Evolutionary conservation across 352 stramenopile genomes (phyloP), one percentile per base, ranked within the genome.

Genomic region (Phytophthora tubulina): DNA sequence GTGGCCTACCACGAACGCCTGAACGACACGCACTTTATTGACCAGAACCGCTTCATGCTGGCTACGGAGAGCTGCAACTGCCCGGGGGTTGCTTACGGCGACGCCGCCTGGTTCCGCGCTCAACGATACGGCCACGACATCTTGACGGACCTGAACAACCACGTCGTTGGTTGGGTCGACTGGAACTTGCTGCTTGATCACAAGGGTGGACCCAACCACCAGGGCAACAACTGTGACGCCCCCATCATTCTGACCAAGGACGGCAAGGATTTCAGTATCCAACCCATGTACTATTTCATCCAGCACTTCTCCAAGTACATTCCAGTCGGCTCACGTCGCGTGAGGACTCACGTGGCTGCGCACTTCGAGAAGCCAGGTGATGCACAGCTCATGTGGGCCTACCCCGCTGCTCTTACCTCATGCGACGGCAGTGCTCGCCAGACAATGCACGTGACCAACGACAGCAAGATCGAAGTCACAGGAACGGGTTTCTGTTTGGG

Each of bases 161-260:
- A 78, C 72, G 87, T 92, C 17, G 78, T 82, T 1, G 90, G 91
- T 7, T 98, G 93, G 93, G 89, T 97, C 33, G 91, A 98, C 78
- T 98, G 93, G 93, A 98, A 98, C 75, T 63, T 98, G 51, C 53
- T 97, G 4, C 78, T 98, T 0, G 89, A 96, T 68, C 84, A 93
- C 78, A 89, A 44, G 7, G 94, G 94, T 21, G 94, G 94, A 2
- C 93, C 94, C 6, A 98, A 98, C 80, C 91, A 97, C 79, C 64
- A 91, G 63, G 77, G 77, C 44, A 95, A 95, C 76, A 78, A 82
- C 35, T 92, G 84, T 50, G 79, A 86, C 30, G 73, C 77, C 2
- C 77, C 77, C 5, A 88, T 97, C 42, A 88, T 97, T 55, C 46
- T 96, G 32, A 78, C 82, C 10, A 75, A 91, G 53, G 72, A 72